A percentile compares a stretch with the other conserved stretches of the same genome.
Evolutionary conservation across 1,284 basidiomycete species (phyloP).

Genomic region (Ustilago esculenta): DNA sequence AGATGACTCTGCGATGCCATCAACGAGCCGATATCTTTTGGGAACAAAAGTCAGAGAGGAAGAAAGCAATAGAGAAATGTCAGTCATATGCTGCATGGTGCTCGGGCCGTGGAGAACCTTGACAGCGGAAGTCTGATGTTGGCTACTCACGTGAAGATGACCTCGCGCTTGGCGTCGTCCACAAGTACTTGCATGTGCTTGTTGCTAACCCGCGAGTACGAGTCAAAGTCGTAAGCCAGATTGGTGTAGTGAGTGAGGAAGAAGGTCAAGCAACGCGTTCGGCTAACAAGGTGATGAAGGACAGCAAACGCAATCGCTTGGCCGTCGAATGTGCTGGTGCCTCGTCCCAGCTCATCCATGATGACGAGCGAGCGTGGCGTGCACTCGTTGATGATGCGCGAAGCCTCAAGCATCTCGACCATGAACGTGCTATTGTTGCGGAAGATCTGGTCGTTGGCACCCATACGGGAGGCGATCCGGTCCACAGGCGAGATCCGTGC

Average conservation of each 20-base stretch:
- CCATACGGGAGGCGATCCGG: constrained; percentile 95
- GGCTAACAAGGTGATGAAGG: constrained; percentile 61
- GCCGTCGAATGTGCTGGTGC: constrained; percentile 66
- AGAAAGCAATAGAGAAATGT: neutral
- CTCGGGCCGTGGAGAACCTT: no score
- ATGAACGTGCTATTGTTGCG: constrained; percentile 66
- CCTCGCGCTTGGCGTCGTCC: constrained; percentile 61
- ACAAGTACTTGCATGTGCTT: constrained; percentile 67
- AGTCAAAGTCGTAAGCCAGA: constrained; percentile 60
- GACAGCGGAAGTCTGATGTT: neutral
- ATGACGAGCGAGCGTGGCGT: constrained; percentile 66
- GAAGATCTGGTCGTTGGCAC: constrained; percentile 73
- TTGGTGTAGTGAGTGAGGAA: constrained; percentile 66
- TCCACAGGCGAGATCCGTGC: constrained; percentile 90
- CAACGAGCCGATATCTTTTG: constrained; percentile 60
- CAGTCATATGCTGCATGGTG: no score
- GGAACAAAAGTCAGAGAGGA: neutral
- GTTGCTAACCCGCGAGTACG: constrained; percentile 63
- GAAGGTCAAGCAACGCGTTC: constrained; percentile 64
- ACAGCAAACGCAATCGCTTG: constrained; percentile 66
- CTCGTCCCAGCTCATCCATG: constrained; percentile 67
- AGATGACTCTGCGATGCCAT: constrained; percentile 80
- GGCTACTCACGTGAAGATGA: constrained; percentile 62
- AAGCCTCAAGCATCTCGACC: constrained; percentile 67
- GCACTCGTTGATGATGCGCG: constrained; percentile 64